Base-by-base conservation (phyloP, 805 yeast species). In the Candida adriatica region DNA sequence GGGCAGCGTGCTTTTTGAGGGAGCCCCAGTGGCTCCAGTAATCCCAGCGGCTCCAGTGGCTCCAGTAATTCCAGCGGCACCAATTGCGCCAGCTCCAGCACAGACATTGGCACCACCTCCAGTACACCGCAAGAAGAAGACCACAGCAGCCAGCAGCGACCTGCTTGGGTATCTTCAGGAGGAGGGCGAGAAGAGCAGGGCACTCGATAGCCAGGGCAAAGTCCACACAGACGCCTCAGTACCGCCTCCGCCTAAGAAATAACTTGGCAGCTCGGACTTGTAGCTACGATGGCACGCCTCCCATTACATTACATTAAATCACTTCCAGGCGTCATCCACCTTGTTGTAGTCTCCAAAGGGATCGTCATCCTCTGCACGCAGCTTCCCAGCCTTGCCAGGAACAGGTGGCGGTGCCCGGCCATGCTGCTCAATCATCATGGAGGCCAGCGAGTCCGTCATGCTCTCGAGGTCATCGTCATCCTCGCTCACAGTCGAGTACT, bases 311-410 rank as follows among this genome's bases (percentile, higher is more conserved):
- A n/a, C n/a, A n/a, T n/a, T n/a, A n/a, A n/a, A n/a, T n/a, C n/a
- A n/a, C n/a, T n/a, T n/a, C n/a, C n/a, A n/a, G n/a, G n/a, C n/a
- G n/a, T n/a, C n/a, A n/a, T 49, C 51, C 5, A 49, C 53, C 14
- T 52, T 60, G 39, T 68, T 58, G 15, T 60, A 53, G 38, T 73
- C 79, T n/a, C 68, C 76, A 45, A 73, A 73, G 9, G 80, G 79
- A 45, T 70, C 60, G 33, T 58, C 56, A 13, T 47, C 56, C 17
- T 52, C 45, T 13, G 17, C 42, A 4, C 33, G 42, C 16, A 29
- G 29, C 19, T 33, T 33, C 6, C 24, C 18, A 27, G 31, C 34
- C 6, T 24, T 10, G 8, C 31, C 31, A 29, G 49, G 43, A 21
- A 41, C 29, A 13, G 41, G 30, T 17, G 51, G 48, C 27, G 49